Conservation (phyloP, 2,329 filamentous ascomycete species). For the Cladosporium sp. region DNA sequence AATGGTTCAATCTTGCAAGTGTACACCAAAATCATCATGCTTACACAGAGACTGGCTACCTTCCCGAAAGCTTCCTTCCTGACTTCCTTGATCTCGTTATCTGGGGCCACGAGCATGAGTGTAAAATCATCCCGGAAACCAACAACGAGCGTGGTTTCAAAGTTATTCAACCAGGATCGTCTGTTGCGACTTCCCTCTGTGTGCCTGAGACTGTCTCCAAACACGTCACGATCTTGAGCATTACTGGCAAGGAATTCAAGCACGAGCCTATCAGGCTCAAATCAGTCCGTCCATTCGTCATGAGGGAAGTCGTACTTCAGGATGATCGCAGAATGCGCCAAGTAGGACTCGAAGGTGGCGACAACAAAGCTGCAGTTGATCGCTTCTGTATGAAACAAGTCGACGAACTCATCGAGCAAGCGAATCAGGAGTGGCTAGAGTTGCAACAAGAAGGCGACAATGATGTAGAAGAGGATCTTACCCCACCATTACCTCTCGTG, state of each 20-base stretch:
- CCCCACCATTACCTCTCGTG: conserved; percentile 74
- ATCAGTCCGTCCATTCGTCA: conserved; percentile 85
- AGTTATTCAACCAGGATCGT: conserved; percentile 96
- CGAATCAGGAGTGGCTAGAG: conserved; percentile 72
- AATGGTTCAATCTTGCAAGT: conserved; percentile 95
- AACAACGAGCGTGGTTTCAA: conserved; percentile 89
- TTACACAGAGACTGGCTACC: conserved; percentile 85
- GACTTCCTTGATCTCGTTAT: conserved; percentile 87
- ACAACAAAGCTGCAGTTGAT: conserved; percentile 78
- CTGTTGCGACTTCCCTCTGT: conserved; percentile 86
- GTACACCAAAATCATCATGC: conserved; percentile 96
- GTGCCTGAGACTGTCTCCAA: conserved; percentile 87
- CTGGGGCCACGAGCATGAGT: conserved; percentile 98
- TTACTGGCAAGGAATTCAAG: conserved; percentile 78
- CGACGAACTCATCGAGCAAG: conserved; percentile 80
- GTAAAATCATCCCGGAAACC: conserved; percentile 73
- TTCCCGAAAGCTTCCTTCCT: conserved; percentile 89
- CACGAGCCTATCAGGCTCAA: conserved; percentile 78
- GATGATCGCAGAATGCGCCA: conserved; percentile 72
- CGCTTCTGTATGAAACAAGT: conserved; percentile 71
- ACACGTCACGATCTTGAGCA: conserved; percentile 77
- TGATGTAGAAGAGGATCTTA: conserved; percentile 48
- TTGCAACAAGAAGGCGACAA: conserved; percentile 60
- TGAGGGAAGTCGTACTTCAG: conserved; percentile 71
- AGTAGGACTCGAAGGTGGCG: conserved; percentile 66